phyloP scores from a whole-genome alignment of 352 stramenopile genomes.

The Phytophthora melonis region DNA sequence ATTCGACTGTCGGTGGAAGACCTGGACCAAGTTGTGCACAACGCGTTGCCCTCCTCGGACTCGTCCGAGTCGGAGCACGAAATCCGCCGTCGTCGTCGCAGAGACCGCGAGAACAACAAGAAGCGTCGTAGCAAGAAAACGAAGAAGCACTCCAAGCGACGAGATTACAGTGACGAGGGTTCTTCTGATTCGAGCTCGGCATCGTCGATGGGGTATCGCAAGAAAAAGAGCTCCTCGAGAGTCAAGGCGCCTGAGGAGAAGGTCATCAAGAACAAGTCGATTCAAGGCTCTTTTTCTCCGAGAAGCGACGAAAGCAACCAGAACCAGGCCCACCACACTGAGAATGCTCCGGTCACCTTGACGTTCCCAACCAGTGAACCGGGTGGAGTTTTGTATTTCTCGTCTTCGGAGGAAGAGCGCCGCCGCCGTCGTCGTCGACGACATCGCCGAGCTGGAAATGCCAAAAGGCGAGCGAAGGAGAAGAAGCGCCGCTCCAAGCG shows the following conservation, averaged over 20 bases:
- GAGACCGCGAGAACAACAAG: conserved; percentile 12
- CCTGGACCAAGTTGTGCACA: conserved; percentile 38
- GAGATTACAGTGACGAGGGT: conserved; percentile 3
- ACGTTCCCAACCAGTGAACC: conserved; percentile 22
- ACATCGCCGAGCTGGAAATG: conserved; percentile 19
- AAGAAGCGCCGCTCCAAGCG: conserved; percentile 17
- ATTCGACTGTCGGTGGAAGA: conserved; percentile 35
- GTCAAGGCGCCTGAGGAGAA: conserved; percentile 1
- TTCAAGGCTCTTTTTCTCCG: conserved; percentile 12
- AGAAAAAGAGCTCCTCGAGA: neutral
- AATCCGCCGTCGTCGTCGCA: conserved; percentile 15
- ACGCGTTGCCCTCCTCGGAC: conserved; percentile 47
- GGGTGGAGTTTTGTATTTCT: neutral
- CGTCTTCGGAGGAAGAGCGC: conserved; percentile 28
- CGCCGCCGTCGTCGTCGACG: conserved; percentile 23
- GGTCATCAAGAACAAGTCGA: neutral
- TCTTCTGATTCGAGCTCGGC: conserved; percentile 21
- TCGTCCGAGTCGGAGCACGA: conserved; percentile 47
- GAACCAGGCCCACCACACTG: neutral
- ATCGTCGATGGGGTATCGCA: conserved; percentile 11
- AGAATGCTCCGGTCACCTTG: conserved; percentile 20
- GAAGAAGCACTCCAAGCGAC: conserved; percentile 22
- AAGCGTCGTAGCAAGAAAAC: conserved; percentile 2
- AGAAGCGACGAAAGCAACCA: conserved; percentile 19
- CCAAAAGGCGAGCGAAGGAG: conserved; percentile 23